phyloP scores from a whole-genome alignment of 768 basidiomycete genomes.

The Suillus subaureus region DNA sequence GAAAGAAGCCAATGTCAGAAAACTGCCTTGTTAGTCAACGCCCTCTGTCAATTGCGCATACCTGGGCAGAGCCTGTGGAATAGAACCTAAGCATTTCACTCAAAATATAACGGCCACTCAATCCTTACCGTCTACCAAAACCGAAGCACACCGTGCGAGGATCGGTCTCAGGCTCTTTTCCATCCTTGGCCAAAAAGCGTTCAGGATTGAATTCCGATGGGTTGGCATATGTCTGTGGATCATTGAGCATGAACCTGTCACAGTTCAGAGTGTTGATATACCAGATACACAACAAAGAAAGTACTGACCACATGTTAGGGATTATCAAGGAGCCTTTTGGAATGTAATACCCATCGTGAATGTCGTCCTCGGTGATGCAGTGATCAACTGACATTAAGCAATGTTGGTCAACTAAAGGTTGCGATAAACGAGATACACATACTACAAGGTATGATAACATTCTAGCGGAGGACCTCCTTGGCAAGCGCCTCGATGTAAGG shows the following conservation, averaged over 20 bases:
- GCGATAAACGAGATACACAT: constrained; percentile 31
- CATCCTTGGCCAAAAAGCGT: constrained; percentile 26
- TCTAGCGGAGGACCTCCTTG: constrained; percentile 30
- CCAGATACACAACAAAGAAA: neutral
- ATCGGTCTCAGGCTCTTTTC: constrained; percentile 21
- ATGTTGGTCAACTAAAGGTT: constrained; percentile 38
- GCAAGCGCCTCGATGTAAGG: constrained; percentile 28
- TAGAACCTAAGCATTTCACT: neutral
- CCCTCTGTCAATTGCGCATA: neutral
- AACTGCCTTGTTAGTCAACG: too few relatives aligned
- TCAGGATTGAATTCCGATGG: constrained; percentile 37
- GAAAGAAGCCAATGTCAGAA: neutral
- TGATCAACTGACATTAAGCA: constrained; percentile 24
- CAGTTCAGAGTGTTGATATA: neutral
- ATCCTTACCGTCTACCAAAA: constrained; percentile 30
- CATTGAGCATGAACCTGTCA: constrained; percentile 52
- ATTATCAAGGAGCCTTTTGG: constrained; percentile 27
- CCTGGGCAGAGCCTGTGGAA: constrained; percentile 22
- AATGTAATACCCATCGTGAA: constrained; percentile 17
- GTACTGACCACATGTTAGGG: constrained; percentile 28
- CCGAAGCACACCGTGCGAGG: constrained; percentile 24
- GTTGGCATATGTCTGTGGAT: constrained; percentile 41
- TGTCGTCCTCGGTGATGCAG: constrained; percentile 22
- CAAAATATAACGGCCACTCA: neutral
- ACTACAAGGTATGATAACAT: constrained; percentile 20